Percentiles rank a stretch among this genome's conserved stretches.
Evolutionary conservation across 257 asterid species (phyloP).

Genomic region (Datura wrightii): DNA sequence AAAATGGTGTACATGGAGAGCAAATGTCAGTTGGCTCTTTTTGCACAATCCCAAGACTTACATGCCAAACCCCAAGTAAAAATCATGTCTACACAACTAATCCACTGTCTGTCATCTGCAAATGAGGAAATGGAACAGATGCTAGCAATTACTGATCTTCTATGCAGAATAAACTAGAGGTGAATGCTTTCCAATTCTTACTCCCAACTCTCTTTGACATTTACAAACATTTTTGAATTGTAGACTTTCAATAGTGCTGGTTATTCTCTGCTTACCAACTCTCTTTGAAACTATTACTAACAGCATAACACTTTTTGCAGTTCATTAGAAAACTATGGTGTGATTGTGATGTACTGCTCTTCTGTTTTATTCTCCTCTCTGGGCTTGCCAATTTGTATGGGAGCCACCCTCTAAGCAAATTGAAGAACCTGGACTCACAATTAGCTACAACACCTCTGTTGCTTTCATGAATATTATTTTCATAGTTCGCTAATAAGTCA

Average conservation of each 20-base stretch:
- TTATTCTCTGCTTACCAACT: constrained; percentile 32
- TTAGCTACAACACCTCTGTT: constrained; percentile 38
- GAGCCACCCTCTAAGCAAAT: constrained; percentile 62
- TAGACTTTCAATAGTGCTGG: not conserved
- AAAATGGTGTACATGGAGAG: not conserved
- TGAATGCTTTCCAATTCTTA: constrained; percentile 1
- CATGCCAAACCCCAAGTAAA: not conserved
- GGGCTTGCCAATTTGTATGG: constrained; percentile 54
- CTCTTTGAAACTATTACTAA: constrained; percentile 36
- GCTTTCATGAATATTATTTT: constrained; percentile 28
- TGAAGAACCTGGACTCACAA: constrained; percentile 48
- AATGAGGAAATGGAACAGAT: not conserved
- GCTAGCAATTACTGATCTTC: not conserved
- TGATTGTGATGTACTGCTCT: constrained; percentile 38
- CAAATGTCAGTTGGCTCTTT: not conserved
- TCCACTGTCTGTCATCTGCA: not conserved
- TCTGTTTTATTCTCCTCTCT: constrained; percentile 39
- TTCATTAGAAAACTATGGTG: constrained; percentile 34
- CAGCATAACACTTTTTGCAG: constrained; percentile 45
- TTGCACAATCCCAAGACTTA: not conserved
- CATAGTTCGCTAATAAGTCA: not conserved
- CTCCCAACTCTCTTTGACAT: constrained; percentile 44
- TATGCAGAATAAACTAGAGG: not conserved
- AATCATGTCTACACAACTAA: not conserved
- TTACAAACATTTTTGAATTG: not conserved